Base-by-base conservation (phyloP, 2,329 filamentous ascomycete genomes). In the Phymatotrichopsis omnivora region DNA sequence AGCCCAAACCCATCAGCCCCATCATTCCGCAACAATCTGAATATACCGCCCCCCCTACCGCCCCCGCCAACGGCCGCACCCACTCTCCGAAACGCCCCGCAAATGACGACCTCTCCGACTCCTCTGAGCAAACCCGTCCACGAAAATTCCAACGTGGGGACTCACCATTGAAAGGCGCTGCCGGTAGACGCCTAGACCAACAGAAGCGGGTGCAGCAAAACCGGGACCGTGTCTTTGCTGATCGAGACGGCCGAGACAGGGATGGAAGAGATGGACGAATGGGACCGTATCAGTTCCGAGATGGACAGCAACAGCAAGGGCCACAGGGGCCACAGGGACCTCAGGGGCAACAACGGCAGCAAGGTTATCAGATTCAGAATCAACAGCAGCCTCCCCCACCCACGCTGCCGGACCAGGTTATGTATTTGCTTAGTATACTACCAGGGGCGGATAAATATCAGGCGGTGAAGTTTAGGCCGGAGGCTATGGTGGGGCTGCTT, bases 161-260 rank as follows among this genome's bases (percentile, higher is more conserved):
- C 45, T 96, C 89, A 4, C 91, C 93, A 0, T 72, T 96, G 28
- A 98, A 96, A 62, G 85, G 85, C 11, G 84, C 85, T 1, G 85
- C 89, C 28, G 85, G 85, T 20, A 80, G 87, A 45, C 80, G 87
- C 27, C 71, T 93, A 17, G 85, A 91, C 58, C 82, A 91, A 60
- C 66, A 68, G 60, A 64, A 58, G 60, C 73, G 76, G 40, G 71
- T 78, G 4, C 76, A 73, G 56, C 74, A 74, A 54, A 35, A 34
- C 10, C 32, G 49, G 6, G 49, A 52, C 4, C 49, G 49, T 39
- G 31, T 23, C 25, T 64, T 10, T 57, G 60, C 22, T 53, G 61
- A 47, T 27, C 45, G 38, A 22, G 45, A 45, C 4, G 50, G 36
- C 17, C 42, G 49, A 42, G 51, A 53, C 25, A 44, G 49, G 19